A percentile compares a stretch with the other conserved stretches of the same genome.
These are phyloP conservation scores for Nannochloropsis salina DNA, from an alignment of 108 stramenopile genomes.

Conservation along the genomic window DNA sequence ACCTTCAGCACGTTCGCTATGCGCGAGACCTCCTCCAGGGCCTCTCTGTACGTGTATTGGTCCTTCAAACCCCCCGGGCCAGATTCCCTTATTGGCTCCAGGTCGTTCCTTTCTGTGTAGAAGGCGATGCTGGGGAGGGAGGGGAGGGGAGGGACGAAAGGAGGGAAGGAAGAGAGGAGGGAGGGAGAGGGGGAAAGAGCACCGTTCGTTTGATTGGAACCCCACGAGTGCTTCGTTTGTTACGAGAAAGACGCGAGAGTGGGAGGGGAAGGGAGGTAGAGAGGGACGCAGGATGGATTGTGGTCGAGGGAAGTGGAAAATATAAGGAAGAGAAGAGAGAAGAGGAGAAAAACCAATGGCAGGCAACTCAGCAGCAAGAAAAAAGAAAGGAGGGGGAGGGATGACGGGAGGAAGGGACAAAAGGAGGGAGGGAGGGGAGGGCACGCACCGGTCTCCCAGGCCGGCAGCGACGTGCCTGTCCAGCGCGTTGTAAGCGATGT, in stretches of 20 bases:
- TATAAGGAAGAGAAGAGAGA: too few relatives aligned
- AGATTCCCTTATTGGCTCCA: not conserved
- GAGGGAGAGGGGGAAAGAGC: too few relatives aligned
- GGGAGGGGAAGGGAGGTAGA: too few relatives aligned
- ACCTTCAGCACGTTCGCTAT: slow-evolving; percentile 28
- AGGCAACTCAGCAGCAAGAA: too few relatives aligned
- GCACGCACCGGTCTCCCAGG: slow-evolving; percentile 24
- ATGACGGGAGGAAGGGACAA: too few relatives aligned
- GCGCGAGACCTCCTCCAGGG: slow-evolving; percentile 23
- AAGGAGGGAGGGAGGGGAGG: not conserved
- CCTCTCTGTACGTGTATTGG: slow-evolving; percentile 25
- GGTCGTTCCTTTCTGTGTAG: slow-evolving; percentile 26
- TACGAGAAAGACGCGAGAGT: too few relatives aligned
- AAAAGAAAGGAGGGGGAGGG: too few relatives aligned
- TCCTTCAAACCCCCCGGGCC: not conserved
- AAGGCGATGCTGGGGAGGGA: slow-evolving; percentile 22
- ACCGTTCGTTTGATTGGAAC: too few relatives aligned
- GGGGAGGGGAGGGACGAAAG: not conserved
- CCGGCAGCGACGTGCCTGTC: slow-evolving; percentile 65
- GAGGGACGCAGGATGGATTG: not conserved
- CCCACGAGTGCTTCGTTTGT: too few relatives aligned
- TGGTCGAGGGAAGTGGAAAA: not conserved
- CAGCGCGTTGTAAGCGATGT: slow-evolving; percentile 74
- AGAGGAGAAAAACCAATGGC: too few relatives aligned
- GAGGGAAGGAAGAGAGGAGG: not conserved